Evolutionary conservation across 2,329 filamentous ascomycete species (phyloP).

Genomic region (Aspergillus hortae): DNA sequence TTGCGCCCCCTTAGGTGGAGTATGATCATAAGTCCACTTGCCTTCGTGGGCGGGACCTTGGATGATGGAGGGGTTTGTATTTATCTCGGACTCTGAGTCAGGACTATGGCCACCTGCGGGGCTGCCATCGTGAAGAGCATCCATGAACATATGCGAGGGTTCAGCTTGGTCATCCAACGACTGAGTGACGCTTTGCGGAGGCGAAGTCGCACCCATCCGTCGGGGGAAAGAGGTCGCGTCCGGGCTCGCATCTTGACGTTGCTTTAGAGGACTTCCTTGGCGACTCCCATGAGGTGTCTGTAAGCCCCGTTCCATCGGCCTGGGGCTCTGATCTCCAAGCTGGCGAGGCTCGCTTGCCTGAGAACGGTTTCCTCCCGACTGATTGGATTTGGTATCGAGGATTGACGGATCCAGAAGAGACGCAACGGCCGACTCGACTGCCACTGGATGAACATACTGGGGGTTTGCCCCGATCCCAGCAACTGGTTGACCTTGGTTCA

Average conservation of each 20-base stretch:
- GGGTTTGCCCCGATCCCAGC: slow-evolving; percentile 69
- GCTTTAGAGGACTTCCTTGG: slow-evolving; percentile 46
- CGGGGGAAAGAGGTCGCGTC: slow-evolving; percentile 39
- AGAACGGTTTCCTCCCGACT: slow-evolving; percentile 45
- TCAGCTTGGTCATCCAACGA: slow-evolving; percentile 43
- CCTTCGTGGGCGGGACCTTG: slow-evolving; percentile 60
- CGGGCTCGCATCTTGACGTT: slow-evolving; percentile 35
- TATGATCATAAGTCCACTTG: slow-evolving; percentile 56
- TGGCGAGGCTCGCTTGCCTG: slow-evolving; percentile 40
- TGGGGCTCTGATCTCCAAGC: slow-evolving; percentile 27
- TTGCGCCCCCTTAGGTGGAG: slow-evolving; percentile 45
- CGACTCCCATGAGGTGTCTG: slow-evolving; percentile 22
- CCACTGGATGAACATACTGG: slow-evolving; percentile 68
- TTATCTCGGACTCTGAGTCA: slow-evolving; percentile 59
- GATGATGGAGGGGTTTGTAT: slow-evolving; percentile 81
- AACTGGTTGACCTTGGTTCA: slow-evolving; percentile 66
- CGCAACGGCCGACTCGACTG: slow-evolving; percentile 84
- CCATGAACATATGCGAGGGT: slow-evolving; percentile 61
- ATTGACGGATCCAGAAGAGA: slow-evolving; percentile 83
- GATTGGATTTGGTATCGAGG: slow-evolving; percentile 59
- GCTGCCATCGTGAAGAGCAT: slow-evolving; percentile 68
- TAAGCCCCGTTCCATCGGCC: slow-evolving; percentile 16
- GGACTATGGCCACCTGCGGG: slow-evolving; percentile 32
- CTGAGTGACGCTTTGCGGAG: slow-evolving; percentile 52
- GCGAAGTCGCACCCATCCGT: slow-evolving; percentile 46